Conservation (phyloP, 1,284 basidiomycete genomes). For the Naganishia sp. region DNA sequence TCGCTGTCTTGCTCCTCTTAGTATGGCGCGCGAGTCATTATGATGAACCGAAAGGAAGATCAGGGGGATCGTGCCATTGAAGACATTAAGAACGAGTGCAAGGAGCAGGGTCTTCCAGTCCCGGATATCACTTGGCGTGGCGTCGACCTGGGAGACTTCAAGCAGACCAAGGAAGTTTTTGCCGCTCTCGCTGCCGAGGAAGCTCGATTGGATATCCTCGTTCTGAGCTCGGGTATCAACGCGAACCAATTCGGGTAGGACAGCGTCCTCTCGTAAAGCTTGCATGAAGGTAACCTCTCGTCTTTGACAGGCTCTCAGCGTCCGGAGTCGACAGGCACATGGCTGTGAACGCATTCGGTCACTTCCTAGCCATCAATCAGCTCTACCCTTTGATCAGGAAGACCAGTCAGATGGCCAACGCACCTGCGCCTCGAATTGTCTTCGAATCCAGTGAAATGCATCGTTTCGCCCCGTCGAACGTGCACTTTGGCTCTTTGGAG, state of each 20-base stretch:
- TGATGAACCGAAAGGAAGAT: slow-evolving; percentile 55
- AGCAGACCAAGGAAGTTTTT: slow-evolving; percentile 54
- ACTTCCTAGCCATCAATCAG: slow-evolving; percentile 57
- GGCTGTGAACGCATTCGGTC: slow-evolving; percentile 50
- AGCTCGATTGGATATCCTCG: slow-evolving; percentile 52
- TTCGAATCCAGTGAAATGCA: slow-evolving; percentile 57
- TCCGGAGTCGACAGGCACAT: slow-evolving; percentile 27
- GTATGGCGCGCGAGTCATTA: slow-evolving; percentile 53
- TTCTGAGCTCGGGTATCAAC: slow-evolving; percentile 50
- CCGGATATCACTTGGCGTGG: slow-evolving; percentile 54
- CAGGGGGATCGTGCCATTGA: slow-evolving; percentile 54
- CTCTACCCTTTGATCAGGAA: slow-evolving; percentile 56
- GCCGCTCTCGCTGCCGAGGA: slow-evolving; percentile 50
- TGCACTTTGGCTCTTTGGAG: slow-evolving; percentile 52
- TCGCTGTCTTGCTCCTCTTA: slow-evolving; percentile 22
- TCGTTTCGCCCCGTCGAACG: slow-evolving; percentile 39
- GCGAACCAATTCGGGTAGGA: slow-evolving; percentile 51
- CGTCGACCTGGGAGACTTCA: slow-evolving; percentile 55
- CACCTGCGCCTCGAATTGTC: slow-evolving; percentile 54
- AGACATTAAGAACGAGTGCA: slow-evolving; percentile 48
- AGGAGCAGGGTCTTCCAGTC: slow-evolving; percentile 38
- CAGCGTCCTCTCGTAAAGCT: slow-evolving; percentile 35
- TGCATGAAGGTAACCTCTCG: not conserved
- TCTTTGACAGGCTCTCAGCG: not conserved
- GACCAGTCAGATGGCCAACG: slow-evolving; percentile 47